Evolutionary conservation across 1,139 yeast species (phyloP).

Genomic region (Candida albicans): DNA sequence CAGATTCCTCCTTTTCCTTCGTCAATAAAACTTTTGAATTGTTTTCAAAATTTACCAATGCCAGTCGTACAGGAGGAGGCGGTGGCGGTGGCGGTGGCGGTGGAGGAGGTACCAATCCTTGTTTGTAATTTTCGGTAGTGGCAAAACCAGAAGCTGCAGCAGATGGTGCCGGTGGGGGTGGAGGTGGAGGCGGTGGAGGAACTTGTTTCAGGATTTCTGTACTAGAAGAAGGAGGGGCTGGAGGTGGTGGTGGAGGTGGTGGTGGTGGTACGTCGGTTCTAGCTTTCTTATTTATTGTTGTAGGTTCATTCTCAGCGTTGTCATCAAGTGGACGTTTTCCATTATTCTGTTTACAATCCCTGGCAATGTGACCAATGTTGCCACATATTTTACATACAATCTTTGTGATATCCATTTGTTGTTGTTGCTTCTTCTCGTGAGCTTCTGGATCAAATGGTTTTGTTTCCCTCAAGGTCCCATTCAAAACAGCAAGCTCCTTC

Average conservation of each 20-base stretch:
- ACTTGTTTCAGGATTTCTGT: slow-evolving; percentile 18
- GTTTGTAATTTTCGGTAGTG: slow-evolving; percentile 4
- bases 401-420: slow-evolving; percentile 50
- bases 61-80: slow-evolving; percentile 13
- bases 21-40: too few species aligned
- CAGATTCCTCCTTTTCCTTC: slow-evolving; percentile 22
- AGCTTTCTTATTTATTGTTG: slow-evolving; percentile 6
- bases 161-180: slow-evolving; percentile 21
- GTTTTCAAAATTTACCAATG: too few species aligned
- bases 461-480: slow-evolving; percentile 87
- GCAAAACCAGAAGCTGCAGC: slow-evolving; percentile 11
- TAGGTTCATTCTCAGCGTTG: neutral
- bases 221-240: slow-evolving; percentile 17
- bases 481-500: slow-evolving; percentile 86
- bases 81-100: slow-evolving; percentile 18
- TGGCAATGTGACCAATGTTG: slow-evolving; percentile 78
- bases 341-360: slow-evolving; percentile 64
- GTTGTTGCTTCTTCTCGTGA: slow-evolving; percentile 42
- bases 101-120: slow-evolving; percentile 20
- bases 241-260: slow-evolving; percentile 21
- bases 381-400: slow-evolving; percentile 81
- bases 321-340: slow-evolving; percentile 4
- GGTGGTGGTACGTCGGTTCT: slow-evolving; percentile 15
- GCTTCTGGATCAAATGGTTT: slow-evolving; percentile 70
- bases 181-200: slow-evolving; percentile 15